Conservation (phyloP, 1,284 basidiomycete genomes). For the Malassezia brasiliensis region DNA sequence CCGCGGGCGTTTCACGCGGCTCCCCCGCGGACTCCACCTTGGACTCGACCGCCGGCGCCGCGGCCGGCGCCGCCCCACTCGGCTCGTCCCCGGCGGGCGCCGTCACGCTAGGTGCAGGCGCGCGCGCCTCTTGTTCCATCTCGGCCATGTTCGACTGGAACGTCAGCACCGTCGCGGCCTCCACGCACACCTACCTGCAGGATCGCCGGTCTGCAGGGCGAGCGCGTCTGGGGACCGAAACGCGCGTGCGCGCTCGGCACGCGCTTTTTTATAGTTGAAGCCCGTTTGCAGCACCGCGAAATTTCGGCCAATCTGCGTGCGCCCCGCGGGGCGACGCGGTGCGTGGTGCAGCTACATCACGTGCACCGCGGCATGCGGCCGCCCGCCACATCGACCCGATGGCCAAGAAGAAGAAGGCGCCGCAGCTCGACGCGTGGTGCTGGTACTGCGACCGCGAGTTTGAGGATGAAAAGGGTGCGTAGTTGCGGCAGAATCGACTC, state of each 20-base stretch:
- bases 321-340: background rate
- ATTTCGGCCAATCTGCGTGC: background rate
- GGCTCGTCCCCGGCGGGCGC: background rate
- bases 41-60: background rate
- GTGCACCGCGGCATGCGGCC: background rate
- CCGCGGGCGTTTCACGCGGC: no score
- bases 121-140: background rate
- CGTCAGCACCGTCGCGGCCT: background rate
- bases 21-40: no score
- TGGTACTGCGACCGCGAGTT: slow-evolving; percentile 79
- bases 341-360: slow-evolving; percentile 1
- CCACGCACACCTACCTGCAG: slow-evolving; percentile 3
- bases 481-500: background rate
- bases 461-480: slow-evolving; percentile 44
- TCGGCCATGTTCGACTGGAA: background rate
- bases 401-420: slow-evolving; percentile 46
- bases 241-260: background rate
- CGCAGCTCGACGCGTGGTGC: slow-evolving; percentile 62
- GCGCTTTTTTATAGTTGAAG: slow-evolving; percentile 9
- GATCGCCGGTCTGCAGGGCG: background rate
- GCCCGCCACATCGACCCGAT: slow-evolving; percentile 19
- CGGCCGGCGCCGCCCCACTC: background rate
- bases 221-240: background rate
- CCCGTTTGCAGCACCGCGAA: background rate
- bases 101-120: background rate